Conservation (phyloP, 345 rosid genomes). For the Limnanthes douglasii region DNA sequence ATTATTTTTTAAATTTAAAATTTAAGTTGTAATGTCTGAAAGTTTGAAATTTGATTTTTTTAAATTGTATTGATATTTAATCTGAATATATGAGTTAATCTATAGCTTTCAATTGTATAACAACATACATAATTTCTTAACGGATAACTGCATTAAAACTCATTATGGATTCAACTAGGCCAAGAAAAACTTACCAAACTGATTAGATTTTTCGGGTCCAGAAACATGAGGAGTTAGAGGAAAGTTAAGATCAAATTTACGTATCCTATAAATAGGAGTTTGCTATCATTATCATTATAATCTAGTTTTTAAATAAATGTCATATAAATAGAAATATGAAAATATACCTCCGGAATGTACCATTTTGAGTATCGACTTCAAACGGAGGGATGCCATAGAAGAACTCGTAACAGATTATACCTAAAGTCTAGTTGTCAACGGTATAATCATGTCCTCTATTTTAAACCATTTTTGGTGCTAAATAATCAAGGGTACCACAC, state of each 20-base stretch:
- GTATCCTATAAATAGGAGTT: conserved; percentile 37
- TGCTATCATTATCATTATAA: neutral
- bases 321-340: neutral
- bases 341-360: conserved; percentile 67
- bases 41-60: too few species aligned
- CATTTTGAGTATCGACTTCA: conserved; percentile 72
- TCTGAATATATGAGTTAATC: too few species aligned
- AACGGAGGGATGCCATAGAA: conserved; percentile 87
- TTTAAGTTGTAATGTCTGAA: too few species aligned
- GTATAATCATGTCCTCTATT: conserved; percentile 77
- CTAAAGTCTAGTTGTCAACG: conserved; percentile 95
- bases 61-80: too few species aligned
- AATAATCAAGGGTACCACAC: conserved; percentile 95
- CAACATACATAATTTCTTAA: too few species aligned
- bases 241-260: conserved; percentile 64
- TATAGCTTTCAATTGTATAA: too few species aligned
- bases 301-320: too few species aligned
- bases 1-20: too few species aligned
- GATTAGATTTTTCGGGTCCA: conserved; percentile 65
- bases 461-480: conserved; percentile 97
- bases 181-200: conserved; percentile 33
- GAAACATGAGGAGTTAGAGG: conserved; percentile 51
- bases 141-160: too few species aligned
- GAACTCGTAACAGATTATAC: conserved; percentile 87
- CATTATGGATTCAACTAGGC: too few species aligned